Evolutionary conservation across 768 basidiomycete genomes (phyloP), one percentile per base, ranked within the genome.

Genomic region (Amyloporia xantha): DNA sequence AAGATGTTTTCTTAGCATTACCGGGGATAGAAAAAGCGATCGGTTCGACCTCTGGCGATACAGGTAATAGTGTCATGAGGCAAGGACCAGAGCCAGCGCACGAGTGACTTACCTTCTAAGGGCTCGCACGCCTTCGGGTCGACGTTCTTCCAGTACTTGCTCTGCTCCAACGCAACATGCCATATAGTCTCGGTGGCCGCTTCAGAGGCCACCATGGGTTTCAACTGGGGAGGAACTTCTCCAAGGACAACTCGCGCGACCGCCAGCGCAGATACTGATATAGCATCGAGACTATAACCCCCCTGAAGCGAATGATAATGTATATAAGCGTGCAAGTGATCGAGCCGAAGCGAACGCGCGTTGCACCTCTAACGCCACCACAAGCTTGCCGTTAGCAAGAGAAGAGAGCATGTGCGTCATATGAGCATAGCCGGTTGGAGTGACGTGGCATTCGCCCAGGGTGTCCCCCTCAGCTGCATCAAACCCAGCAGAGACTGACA

Each of bases 381-480:
- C 90, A 13, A 99, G 59, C 58, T 82, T 87, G 2, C 96, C 96
- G 6, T 80, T 78, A 20, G 95, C 95, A 15, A 99, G 73, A 19
- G 86, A 81, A 35, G 83, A 79, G 7, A 99, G 74, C 91, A 99
- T 95, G 61, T 97, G 89, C 5, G 96, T 96, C 94, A 99, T 98
- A 59, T 98, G 96, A 0, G 92, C 92, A 64, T 92, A 99, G 4
- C 94, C 96, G 15, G 82, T 78, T 1, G 96, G 96, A 4, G 89
- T 78, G 51, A 99, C 94, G 55, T 82, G 73, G 59, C 94, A 97
- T 68, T 86, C 86, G 28, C 96, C 96, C 3, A 99, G 75, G 30
- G 83, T 81, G 59, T 99, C 96, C 3, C 96, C 96, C 24, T 76
- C 78, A 1, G 96, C 96, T 7, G 96, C 96, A 60, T 99, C 96